Evolutionary conservation across 1,139 yeast genomes (phyloP).

Genomic region (Suhomyces bokatorum): DNA sequence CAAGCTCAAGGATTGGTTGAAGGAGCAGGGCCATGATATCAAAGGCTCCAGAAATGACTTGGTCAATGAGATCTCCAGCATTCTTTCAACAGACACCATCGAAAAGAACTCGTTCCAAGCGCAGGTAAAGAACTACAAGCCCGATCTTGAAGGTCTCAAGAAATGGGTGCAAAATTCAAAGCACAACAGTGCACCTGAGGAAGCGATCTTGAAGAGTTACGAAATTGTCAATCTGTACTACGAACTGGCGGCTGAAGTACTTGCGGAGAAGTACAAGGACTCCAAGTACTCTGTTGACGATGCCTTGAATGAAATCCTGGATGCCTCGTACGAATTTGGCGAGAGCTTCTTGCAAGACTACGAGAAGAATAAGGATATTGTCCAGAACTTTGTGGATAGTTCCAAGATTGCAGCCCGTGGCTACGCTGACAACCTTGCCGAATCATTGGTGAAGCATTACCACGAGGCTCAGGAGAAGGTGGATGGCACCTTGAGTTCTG

Average conservation of each 20-base stretch:
- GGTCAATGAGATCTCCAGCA: constrained; percentile 10
- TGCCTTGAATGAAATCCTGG: constrained; percentile 24
- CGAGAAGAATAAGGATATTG: constrained; percentile 14
- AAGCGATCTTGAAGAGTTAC: constrained; percentile 22
- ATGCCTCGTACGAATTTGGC: constrained; percentile 26
- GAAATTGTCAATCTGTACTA: constrained; percentile 42
- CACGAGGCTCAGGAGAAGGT: constrained; percentile 18
- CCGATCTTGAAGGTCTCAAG: constrained; percentile 22
- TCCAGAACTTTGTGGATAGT: constrained; percentile 18
- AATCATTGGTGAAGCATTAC: constrained; percentile 12
- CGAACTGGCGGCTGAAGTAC: constrained; percentile 34
- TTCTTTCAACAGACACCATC: constrained; percentile 1
- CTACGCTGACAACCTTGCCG: constrained; percentile 7
- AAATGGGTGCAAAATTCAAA: constrained; percentile 14
- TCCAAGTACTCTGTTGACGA: constrained; percentile 22
- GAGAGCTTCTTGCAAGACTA: constrained; percentile 16
- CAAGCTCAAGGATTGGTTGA: constrained; percentile 26
- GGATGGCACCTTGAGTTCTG: constrained; percentile 21
- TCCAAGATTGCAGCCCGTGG: constrained; percentile 22
- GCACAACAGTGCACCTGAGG: constrained; percentile 21
- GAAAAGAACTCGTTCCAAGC: constrained; percentile 11
- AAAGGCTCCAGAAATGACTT: constrained; percentile 29
- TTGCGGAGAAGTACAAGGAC: constrained; percentile 26
- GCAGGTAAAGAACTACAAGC: constrained; percentile 22
- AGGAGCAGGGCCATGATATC: constrained; percentile 24